A percentile compares a stretch with the other conserved stretches of the same genome.
These are phyloP conservation scores for Myriosclerotinia scirpicola DNA, from an alignment of 2,329 filamentous ascomycete genomes.

Conservation along the genomic window DNA sequence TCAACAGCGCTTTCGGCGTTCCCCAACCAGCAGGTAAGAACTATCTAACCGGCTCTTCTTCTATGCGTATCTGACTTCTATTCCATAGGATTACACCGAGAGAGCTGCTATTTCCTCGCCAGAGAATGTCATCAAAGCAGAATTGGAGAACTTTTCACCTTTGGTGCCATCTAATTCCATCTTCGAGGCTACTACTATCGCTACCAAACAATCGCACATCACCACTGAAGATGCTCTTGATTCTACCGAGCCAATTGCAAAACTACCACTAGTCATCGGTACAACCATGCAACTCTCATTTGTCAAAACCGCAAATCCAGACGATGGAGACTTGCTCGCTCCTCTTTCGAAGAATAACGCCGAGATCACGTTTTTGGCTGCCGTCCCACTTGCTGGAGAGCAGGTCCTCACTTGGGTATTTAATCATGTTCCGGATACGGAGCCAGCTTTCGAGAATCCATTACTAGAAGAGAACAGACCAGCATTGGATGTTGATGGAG, in stretches of 20 bases:
- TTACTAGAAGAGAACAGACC: background rate
- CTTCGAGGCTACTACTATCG: background rate
- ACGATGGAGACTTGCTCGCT: background rate
- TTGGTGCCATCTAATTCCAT: background rate
- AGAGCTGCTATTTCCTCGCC: background rate
- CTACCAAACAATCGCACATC: background rate
- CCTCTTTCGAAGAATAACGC: background rate
- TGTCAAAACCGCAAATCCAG: background rate
- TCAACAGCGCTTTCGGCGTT: background rate
- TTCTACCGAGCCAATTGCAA: background rate
- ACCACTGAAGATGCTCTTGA: background rate
- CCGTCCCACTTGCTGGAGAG: background rate
- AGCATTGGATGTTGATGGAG: background rate
- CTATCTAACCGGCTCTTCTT: background rate
- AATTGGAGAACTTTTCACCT: background rate
- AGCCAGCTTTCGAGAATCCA: background rate
- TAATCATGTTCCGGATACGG: background rate
- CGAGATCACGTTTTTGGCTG: background rate
- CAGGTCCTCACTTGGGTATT: background rate
- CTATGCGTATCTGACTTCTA: background rate
- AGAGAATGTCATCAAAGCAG: background rate
- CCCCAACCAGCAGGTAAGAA: background rate
- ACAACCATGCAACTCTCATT: background rate
- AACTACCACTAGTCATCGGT: background rate
- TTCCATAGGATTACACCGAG: background rate